phyloP scores from a whole-genome alignment of 345 rosid genomes.

The Conringia planisiliqua region DNA sequence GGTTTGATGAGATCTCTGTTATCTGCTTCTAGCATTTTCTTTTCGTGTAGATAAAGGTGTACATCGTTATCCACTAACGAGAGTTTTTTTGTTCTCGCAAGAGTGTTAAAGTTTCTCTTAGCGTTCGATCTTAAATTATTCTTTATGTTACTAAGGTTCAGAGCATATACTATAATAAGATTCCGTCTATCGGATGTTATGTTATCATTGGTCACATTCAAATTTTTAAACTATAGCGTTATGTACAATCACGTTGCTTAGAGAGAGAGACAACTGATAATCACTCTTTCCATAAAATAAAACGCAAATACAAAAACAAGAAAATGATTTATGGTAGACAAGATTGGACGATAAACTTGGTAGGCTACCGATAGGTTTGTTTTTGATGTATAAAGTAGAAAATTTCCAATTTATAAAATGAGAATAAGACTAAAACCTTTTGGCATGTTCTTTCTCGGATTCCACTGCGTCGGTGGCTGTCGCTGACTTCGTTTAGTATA shows the following conservation, averaged over 20 bases:
- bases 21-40: no score
- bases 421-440: background rate
- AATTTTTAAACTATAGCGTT: background rate
- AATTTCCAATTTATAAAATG: background rate
- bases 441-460: slow-evolving; percentile 19
- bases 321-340: background rate
- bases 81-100: background rate
- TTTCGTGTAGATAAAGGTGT: background rate
- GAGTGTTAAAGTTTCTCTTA: background rate
- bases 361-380: no score
- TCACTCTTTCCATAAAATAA: background rate
- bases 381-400: background rate
- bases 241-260: background rate
- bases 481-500: no score
- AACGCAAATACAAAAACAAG: background rate
- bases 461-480: slow-evolving; percentile 25
- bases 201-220: background rate
- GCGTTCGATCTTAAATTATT: background rate
- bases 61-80: background rate
- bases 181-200: background rate
- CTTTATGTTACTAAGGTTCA: background rate
- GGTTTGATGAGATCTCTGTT: no score
- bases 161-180: background rate
- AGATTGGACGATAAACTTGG: background rate
- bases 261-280: background rate